phyloP scores from a whole-genome alignment of 2,329 filamentous ascomycete genomes.

The Neopestalotiopsis rosae region DNA sequence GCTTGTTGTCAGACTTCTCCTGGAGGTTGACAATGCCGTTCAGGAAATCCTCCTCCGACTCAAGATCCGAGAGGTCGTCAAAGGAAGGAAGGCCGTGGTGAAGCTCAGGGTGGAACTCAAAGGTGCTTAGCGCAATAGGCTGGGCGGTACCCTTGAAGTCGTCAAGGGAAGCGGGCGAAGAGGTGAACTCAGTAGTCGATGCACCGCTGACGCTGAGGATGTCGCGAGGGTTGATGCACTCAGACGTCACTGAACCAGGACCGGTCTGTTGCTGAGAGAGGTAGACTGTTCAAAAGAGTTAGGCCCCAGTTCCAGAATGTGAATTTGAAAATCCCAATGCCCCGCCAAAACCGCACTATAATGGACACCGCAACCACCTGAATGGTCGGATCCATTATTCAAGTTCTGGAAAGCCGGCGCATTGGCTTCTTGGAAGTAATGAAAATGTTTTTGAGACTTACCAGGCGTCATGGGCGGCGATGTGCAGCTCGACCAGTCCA shows the following conservation, averaged over 20 bases:
- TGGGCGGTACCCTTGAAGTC: conserved; percentile 59
- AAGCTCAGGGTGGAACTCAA: conserved; percentile 58
- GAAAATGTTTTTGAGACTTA: conserved; percentile 55
- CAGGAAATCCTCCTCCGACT: conserved; percentile 88
- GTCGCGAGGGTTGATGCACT: conserved; percentile 88
- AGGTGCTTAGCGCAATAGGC: conserved; percentile 50
- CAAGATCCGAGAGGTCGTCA: conserved; percentile 86
- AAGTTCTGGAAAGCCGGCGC: background rate
- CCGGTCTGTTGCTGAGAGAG: conserved; percentile 28
- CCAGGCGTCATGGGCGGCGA: conserved; percentile 91
- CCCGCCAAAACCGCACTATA: conserved; percentile 12
- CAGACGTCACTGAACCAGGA: conserved; percentile 70
- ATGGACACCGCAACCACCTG: background rate
- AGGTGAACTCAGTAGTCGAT: conserved; percentile 66
- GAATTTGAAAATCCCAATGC: conserved; percentile 21
- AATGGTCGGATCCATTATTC: background rate
- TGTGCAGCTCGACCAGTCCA: conserved; percentile 77
- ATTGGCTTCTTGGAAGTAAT: conserved; percentile 3
- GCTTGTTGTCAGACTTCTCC: conserved; percentile 62
- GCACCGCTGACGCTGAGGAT: conserved; percentile 76
- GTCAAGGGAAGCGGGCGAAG: conserved; percentile 64
- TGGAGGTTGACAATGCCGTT: conserved; percentile 74
- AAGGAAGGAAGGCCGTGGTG: conserved; percentile 73
- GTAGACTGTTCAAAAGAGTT: conserved; percentile 34
- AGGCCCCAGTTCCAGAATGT: conserved; percentile 28